Conservation (phyloP, 2,329 filamentous ascomycete genomes). For the Beauveria brongniartii region DNA sequence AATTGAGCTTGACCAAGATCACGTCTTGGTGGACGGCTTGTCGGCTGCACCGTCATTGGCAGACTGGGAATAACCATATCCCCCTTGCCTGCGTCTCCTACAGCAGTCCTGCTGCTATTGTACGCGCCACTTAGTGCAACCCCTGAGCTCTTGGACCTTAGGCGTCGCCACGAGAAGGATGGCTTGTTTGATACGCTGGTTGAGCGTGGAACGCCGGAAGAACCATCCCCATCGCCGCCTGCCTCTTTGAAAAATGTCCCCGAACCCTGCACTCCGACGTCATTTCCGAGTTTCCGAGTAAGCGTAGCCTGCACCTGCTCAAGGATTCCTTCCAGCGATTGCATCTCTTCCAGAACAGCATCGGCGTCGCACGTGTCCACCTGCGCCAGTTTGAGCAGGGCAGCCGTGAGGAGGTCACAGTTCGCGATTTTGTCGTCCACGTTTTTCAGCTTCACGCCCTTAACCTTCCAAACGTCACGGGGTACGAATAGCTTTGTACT, state of each 20-base stretch:
- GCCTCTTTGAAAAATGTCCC: constrained; percentile 69
- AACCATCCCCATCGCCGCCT: constrained; percentile 36
- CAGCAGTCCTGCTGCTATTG: constrained; percentile 19
- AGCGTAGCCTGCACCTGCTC: constrained; percentile 75
- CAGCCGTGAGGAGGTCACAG: constrained; percentile 84
- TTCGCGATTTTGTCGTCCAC: constrained; percentile 90
- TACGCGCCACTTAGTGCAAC: constrained; percentile 48
- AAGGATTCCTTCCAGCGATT: constrained; percentile 73
- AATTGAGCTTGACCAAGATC: constrained; percentile 64
- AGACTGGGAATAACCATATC: constrained; percentile 55
- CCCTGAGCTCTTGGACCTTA: constrained; percentile 82
- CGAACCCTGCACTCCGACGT: constrained; percentile 76
- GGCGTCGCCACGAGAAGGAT: constrained; percentile 74
- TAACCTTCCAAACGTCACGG: constrained; percentile 86
- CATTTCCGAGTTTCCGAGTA: constrained; percentile 79
- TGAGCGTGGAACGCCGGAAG: constrained; percentile 40
- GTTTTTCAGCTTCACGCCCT: constrained; percentile 84
- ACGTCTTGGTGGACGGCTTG: constrained; percentile 61
- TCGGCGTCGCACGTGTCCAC: constrained; percentile 90
- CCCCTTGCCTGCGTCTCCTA: constrained; percentile 22
- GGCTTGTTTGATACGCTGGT: constrained; percentile 61
- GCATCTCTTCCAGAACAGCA: constrained; percentile 89
- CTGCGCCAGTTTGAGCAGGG: constrained; percentile 70
- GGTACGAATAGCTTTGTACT: constrained; percentile 89
- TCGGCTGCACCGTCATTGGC: constrained; percentile 64